Evolutionary conservation across 1,284 basidiomycete genomes (phyloP).

Genomic region (Irpex rosettiformis): DNA sequence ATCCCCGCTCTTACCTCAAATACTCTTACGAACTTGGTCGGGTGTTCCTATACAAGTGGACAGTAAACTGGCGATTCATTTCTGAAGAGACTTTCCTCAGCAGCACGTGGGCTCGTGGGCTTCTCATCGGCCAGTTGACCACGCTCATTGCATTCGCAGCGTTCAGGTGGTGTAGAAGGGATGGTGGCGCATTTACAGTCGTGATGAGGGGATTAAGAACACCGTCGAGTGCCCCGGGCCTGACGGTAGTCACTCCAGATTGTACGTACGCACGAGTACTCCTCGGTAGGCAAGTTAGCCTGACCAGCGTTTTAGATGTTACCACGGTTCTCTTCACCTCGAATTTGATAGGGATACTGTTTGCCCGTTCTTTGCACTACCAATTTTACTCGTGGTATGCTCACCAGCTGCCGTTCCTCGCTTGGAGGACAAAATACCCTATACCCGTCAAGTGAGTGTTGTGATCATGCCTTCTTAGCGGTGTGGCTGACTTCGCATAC

Average conservation of each 20-base stretch:
- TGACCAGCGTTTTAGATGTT: too few relatives aligned
- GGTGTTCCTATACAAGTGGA: conserved; percentile 94
- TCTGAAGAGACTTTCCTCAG: conserved; percentile 75
- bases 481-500: background rate
- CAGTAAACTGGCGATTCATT: conserved; percentile 95
- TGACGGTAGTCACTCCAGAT: conserved; percentile 49
- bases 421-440: conserved; percentile 72
- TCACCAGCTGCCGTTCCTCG: conserved; percentile 85
- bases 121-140: conserved; percentile 67
- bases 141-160: conserved; percentile 67
- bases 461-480: background rate
- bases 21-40: conserved; percentile 88
- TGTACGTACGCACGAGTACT: conserved; percentile 43
- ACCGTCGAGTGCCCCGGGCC: conserved; percentile 46
- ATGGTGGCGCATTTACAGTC: conserved; percentile 60
- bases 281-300: too few relatives aligned
- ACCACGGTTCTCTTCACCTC: conserved; percentile 84
- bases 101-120: conserved; percentile 51
- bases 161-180: conserved; percentile 66
- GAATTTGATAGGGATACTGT: conserved; percentile 90
- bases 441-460: conserved; percentile 54
- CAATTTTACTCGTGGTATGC: conserved; percentile 99
- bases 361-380: conserved; percentile 95
- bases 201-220: conserved; percentile 52
- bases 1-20: conserved; percentile 64